phyloP scores from a whole-genome alignment of 2,329 filamentous ascomycete species.

The Fusarium sp. region DNA sequence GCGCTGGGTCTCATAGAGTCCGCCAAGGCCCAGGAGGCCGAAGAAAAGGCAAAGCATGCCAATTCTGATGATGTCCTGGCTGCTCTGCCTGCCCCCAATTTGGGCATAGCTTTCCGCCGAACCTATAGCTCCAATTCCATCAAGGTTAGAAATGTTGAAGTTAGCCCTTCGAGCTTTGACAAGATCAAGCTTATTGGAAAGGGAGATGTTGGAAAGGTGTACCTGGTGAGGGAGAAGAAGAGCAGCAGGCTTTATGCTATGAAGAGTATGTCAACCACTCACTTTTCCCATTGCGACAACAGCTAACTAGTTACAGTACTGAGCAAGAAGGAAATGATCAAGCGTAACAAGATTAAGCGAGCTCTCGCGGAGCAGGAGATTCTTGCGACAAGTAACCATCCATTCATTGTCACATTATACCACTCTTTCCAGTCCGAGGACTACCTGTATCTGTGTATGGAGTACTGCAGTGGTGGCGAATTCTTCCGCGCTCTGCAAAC shows the following conservation, averaged over 20 bases:
- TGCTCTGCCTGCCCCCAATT: slow-evolving; percentile 74
- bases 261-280: slow-evolving; percentile 77
- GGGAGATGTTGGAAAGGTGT: slow-evolving; percentile 98
- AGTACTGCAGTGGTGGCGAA: slow-evolving; percentile 98
- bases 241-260: slow-evolving; percentile 95
- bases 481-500: slow-evolving; percentile 98
- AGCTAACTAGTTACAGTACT: slow-evolving; percentile 74
- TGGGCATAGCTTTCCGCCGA: slow-evolving; percentile 82
- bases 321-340: slow-evolving; percentile 99
- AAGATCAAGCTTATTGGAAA: slow-evolving; percentile 99
- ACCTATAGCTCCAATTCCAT: slow-evolving; percentile 99
- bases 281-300: not conserved
- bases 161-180: slow-evolving; percentile 94
- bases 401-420: slow-evolving; percentile 98
- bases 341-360: slow-evolving; percentile 99
- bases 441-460: slow-evolving; percentile 99
- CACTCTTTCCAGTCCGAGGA: slow-evolving; percentile 99
- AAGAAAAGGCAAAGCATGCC: slow-evolving; percentile 53
- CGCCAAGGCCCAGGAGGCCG: slow-evolving; percentile 39
- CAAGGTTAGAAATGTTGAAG: slow-evolving; percentile 97
- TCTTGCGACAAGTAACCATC: slow-evolving; percentile 96
- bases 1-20: slow-evolving; percentile 54
- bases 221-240: slow-evolving; percentile 98
- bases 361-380: slow-evolving; percentile 98
- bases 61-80: slow-evolving; percentile 66